Conservation (phyloP, 2,329 filamentous ascomycete species). For the Fusarium lateritium region DNA sequence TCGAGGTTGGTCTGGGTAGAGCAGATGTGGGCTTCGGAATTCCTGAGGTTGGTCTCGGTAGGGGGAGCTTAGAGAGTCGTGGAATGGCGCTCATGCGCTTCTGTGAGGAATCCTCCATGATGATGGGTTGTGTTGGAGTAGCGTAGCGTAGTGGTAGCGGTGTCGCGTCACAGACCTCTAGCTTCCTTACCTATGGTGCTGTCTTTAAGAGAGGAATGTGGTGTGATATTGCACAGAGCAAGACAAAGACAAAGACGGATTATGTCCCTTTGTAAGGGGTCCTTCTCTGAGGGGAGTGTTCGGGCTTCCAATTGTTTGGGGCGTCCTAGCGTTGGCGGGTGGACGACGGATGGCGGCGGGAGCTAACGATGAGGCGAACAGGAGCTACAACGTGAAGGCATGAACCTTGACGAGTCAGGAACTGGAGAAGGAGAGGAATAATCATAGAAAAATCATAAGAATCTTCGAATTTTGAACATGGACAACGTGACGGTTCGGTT, state of each 20-base stretch:
- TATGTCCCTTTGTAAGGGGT: constrained; percentile 34
- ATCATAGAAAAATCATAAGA: background rate
- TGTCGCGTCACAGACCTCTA: constrained; percentile 8
- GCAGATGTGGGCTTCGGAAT: constrained; percentile 51
- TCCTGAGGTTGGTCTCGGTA: constrained; percentile 53
- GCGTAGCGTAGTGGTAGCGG: background rate
- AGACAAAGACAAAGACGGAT: constrained; percentile 16
- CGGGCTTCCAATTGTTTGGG: constrained; percentile 16
- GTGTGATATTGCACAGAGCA: constrained; percentile 3
- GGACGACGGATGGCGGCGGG: constrained; percentile 46
- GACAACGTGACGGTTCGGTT: constrained; percentile 21
- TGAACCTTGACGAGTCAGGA: constrained; percentile 6
- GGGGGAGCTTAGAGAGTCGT: constrained; percentile 57
- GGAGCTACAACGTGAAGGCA: background rate
- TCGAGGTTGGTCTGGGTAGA: constrained; percentile 47
- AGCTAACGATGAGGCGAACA: constrained; percentile 34
- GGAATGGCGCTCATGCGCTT: constrained; percentile 58
- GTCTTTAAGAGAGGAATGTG: constrained; percentile 32
- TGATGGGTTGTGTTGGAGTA: constrained; percentile 3
- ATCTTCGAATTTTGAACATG: background rate
- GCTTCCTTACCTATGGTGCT: background rate
- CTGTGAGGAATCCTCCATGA: constrained; percentile 53
- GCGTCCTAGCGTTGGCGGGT: constrained; percentile 49
- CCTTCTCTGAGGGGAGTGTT: background rate
- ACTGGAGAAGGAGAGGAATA: constrained; percentile 1